A percentile compares a stretch with the other conserved stretches of the same genome.
phyloP scores from a whole-genome alignment of 108 stramenopile genomes.

The Cyclostephanos invisitatus region DNA sequence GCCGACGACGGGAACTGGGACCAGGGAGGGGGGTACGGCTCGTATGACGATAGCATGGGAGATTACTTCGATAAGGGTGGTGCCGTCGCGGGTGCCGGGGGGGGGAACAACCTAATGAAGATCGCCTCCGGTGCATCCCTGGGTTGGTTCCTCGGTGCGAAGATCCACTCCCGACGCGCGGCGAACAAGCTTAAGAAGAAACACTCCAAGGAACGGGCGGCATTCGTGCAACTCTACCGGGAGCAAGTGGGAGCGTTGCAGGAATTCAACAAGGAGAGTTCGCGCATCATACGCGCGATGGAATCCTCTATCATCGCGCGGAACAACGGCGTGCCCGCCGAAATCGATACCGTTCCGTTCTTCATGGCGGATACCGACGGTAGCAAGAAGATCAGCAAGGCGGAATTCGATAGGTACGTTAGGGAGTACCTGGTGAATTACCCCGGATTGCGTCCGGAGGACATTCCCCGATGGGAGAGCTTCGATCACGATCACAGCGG shows the following conservation, averaged over 20 bases:
- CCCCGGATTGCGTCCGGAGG: slow-evolving; percentile 49
- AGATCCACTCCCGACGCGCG: slow-evolving; percentile 48
- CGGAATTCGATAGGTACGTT: slow-evolving; percentile 53
- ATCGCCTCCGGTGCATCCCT: slow-evolving; percentile 28
- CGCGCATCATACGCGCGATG: slow-evolving; percentile 51
- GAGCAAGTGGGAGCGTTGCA: slow-evolving; percentile 53
- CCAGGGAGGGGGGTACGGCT: slow-evolving; percentile 34
- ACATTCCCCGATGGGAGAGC: slow-evolving; percentile 52
- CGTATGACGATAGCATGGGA: slow-evolving; percentile 55
- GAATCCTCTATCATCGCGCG: slow-evolving; percentile 48
- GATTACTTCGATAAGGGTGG: slow-evolving; percentile 50
- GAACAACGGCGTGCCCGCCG: slow-evolving; percentile 50
- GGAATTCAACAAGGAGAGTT: slow-evolving; percentile 56
- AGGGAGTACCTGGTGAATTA: slow-evolving; percentile 53
- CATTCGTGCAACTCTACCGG: slow-evolving; percentile 51
- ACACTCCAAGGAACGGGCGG: slow-evolving; percentile 55
- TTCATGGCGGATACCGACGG: slow-evolving; percentile 57
- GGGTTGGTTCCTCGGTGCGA: slow-evolving; percentile 55
- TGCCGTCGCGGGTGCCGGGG: slow-evolving; percentile 3
- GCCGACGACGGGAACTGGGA: slow-evolving; percentile 47
- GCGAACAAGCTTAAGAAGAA: slow-evolving; percentile 55
- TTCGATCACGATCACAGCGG: slow-evolving; percentile 56
- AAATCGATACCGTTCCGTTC: slow-evolving; percentile 51
- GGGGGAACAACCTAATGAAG: slow-evolving; percentile 33
- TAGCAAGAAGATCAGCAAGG: slow-evolving; percentile 54